Evolutionary conservation across 768 basidiomycete genomes (phyloP), one percentile per base, ranked within the genome.

Genomic region (Suillus hirtellus): DNA sequence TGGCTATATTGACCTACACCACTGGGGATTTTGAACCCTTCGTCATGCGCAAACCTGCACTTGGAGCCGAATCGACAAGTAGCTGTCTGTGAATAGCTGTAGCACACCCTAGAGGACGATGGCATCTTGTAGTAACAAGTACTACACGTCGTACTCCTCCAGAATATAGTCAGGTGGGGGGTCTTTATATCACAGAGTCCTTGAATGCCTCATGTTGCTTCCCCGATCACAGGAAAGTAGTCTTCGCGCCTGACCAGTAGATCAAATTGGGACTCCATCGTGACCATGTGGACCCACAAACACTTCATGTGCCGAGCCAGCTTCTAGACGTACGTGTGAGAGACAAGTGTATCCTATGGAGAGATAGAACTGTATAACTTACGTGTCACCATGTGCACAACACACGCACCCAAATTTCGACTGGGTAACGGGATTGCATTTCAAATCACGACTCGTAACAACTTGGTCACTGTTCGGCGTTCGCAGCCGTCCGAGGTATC

Each of bases 1-100:
- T 9, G 2, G 24, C 17, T 15, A 27, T 24, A 40, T 40, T 19
- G 24, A 40, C 55, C 55, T 40, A 56, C 55, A 56, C 17, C 38
- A 35, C n/a, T 7, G 10, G 37, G 27, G 9, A 3, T 9, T 10
- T 40, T 10, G 15, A 7, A 6, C 24, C 24, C 53, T 38, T 34
- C 24, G 60, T 7, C 49, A 38, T 61, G 60, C 3, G 37, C 10
- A 38, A 38, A 40, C 38, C 17, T 61, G 54, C 54, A 61, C 24
- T n/a, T 37, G 37, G 49, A 38, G 19, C 54, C 52, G 17, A 58
- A 61, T 11, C 54, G 47, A 56, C 60, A 40, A 12, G 12, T n/a
- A 21, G 37, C 35, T 2, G 37, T 61, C 34, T 31, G 49, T 34
- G 54, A 55, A 59, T 61, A 59, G 4, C 27, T 24, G 21, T 38